These are phyloP conservation scores for Nasturtium officinale DNA, from an alignment of 345 rosid species.

Conservation along the genomic window DNA sequence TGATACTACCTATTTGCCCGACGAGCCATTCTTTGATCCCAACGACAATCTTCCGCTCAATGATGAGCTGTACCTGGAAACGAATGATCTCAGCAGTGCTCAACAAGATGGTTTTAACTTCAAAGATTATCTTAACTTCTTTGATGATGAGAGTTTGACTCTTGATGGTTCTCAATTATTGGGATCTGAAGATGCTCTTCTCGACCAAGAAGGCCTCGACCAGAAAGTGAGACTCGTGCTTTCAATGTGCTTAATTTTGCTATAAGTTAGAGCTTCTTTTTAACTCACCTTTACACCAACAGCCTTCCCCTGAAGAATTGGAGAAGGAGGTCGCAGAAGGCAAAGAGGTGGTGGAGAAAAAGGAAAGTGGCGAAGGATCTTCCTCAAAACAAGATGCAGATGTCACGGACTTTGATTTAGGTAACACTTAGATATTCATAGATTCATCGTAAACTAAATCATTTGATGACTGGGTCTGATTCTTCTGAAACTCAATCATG, in stretches of 20 bases:
- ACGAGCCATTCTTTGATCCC: conserved; percentile 61
- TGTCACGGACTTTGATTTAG: conserved; percentile 50
- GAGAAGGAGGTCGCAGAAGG: conserved; percentile 46
- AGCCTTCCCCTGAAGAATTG: conserved; percentile 54
- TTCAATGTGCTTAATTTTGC: conserved; percentile 6
- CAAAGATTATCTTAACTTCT: conserved; percentile 75
- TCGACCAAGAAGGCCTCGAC: conserved; percentile 38
- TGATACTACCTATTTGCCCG: conserved; percentile 47
- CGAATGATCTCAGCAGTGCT: conserved; percentile 65
- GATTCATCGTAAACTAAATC: neutral
- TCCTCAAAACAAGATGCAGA: conserved; percentile 61
- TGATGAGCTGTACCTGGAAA: conserved; percentile 64
- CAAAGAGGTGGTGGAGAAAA: conserved; percentile 42
- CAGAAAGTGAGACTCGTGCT: conserved; percentile 46
- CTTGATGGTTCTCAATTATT: conserved; percentile 57
- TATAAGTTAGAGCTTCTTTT: neutral
- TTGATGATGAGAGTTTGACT: conserved; percentile 56
- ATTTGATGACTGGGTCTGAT: neutral
- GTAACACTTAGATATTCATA: conserved; percentile 45
- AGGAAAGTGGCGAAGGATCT: conserved; percentile 52
- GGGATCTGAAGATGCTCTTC: conserved; percentile 42
- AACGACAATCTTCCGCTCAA: conserved; percentile 44
- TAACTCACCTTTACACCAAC: conserved; percentile 38
- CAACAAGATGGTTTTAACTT: conserved; percentile 60
- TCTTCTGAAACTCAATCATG: conserved; percentile 15